phyloP scores from a whole-genome alignment of 1,139 yeast species.

The Wickerhamomyces sp. region DNA sequence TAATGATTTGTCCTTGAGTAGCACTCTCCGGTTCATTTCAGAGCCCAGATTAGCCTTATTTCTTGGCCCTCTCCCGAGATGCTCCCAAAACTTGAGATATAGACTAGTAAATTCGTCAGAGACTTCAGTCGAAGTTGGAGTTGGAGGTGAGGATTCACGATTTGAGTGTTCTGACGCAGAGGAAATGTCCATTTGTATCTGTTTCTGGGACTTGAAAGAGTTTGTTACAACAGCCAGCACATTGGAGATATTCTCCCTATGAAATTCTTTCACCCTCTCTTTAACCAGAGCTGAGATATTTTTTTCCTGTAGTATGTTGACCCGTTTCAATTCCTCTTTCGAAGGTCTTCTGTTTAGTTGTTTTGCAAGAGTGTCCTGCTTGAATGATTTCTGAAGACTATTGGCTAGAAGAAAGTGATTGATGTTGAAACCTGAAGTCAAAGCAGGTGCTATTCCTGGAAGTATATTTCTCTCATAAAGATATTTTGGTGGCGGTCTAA shows the following conservation, averaged over 20 bases:
- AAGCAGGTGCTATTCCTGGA: slow-evolving; percentile 8
- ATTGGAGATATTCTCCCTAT: slow-evolving; percentile 13
- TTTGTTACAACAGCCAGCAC: slow-evolving; percentile 11
- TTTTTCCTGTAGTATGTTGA: slow-evolving; percentile 12
- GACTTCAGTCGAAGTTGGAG: not conserved
- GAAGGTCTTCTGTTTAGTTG: slow-evolving; percentile 17
- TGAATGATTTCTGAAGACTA: slow-evolving; percentile 15
- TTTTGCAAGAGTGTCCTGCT: slow-evolving; percentile 16
- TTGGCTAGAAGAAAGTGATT: slow-evolving; percentile 4
- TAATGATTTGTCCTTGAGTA: not conserved
- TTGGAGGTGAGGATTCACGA: not conserved
- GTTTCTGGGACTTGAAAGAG: slow-evolving; percentile 16
- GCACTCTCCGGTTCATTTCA: not conserved
- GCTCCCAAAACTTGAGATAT: slow-evolving; percentile 5
- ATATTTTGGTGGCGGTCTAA: slow-evolving; percentile 10
- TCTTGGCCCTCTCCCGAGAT: not conserved
- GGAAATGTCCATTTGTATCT: not conserved
- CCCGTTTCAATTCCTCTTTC: slow-evolving; percentile 13
- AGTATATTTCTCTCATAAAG: slow-evolving; percentile 15
- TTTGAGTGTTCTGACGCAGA: not conserved
- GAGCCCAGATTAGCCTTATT: not conserved
- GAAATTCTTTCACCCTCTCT: slow-evolving; percentile 12
- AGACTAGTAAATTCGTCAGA: slow-evolving; percentile 8
- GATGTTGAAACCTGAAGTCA: slow-evolving; percentile 1
- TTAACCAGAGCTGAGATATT: slow-evolving; percentile 11